phyloP scores from a whole-genome alignment of 306 rosid species.

The Prunus dulcis region DNA sequence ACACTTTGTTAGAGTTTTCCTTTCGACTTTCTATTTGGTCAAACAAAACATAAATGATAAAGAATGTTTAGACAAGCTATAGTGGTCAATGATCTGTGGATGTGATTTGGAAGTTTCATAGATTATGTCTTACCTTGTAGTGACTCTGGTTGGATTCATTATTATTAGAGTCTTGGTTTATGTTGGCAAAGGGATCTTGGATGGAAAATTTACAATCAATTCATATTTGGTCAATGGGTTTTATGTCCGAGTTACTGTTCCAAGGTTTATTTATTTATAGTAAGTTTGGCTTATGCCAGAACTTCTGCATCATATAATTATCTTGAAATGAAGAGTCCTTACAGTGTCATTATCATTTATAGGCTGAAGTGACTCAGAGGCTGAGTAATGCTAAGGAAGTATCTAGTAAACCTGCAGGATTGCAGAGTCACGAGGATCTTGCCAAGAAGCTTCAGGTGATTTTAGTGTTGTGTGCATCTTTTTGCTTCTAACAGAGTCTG shows the following conservation, averaged over 20 bases:
- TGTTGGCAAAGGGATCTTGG: background rate
- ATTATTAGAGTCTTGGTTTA: background rate
- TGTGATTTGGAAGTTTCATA: background rate
- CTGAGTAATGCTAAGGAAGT: slow-evolving; percentile 75
- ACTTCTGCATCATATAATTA: background rate
- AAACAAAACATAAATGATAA: background rate
- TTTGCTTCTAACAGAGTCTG: background rate
- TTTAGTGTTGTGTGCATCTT: background rate
- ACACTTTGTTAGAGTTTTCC: background rate
- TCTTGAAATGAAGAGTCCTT: slow-evolving; percentile 6
- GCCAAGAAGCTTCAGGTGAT: slow-evolving; percentile 89
- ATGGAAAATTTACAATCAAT: background rate
- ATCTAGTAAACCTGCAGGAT: slow-evolving; percentile 59
- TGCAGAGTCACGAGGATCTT: slow-evolving; percentile 92
- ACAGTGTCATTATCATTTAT: slow-evolving; percentile 19
- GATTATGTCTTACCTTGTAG: background rate
- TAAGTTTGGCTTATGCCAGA: background rate
- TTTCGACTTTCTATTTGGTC: background rate
- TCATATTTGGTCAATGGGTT: background rate
- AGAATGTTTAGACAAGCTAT: too few relatives aligned
- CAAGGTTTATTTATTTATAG: too few relatives aligned
- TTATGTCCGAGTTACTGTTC: too few relatives aligned
- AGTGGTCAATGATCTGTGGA: background rate
- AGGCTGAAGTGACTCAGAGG: slow-evolving; percentile 98
- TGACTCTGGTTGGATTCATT: background rate